Conservation (phyloP, 176 grass and related monocot species). For the Chrysopogon serrulatus region DNA sequence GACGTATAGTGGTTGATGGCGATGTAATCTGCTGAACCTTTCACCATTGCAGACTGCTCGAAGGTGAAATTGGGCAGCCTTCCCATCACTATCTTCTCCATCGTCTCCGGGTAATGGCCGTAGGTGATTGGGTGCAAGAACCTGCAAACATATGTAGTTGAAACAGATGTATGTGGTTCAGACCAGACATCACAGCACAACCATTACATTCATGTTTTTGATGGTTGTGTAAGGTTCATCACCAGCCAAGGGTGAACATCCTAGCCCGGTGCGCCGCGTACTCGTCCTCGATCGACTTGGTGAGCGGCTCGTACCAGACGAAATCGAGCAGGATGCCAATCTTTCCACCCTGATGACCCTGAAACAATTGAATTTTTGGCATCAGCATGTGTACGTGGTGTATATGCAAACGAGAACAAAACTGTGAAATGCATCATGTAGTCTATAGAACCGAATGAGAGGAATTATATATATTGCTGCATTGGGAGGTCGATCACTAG, state of each 20-base stretch:
- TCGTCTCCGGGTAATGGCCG: slow-evolving; percentile 70
- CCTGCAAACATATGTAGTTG: slow-evolving; percentile 31
- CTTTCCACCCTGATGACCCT: slow-evolving; percentile 53
- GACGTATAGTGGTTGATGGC: slow-evolving; percentile 87
- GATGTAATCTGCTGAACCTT: slow-evolving; percentile 71
- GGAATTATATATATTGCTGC: too few species aligned
- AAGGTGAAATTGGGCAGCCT: slow-evolving; percentile 69
- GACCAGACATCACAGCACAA: too few species aligned
- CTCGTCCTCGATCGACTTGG: slow-evolving; percentile 45
- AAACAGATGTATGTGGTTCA: not conserved
- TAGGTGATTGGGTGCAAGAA: slow-evolving; percentile 85
- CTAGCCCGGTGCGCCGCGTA: slow-evolving; percentile 73
- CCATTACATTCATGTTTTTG: not conserved
- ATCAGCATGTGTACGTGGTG: too few species aligned
- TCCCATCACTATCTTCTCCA: slow-evolving; percentile 49
- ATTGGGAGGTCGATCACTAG: not conserved
- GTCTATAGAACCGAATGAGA: not conserved
- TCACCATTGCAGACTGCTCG: slow-evolving; percentile 62
- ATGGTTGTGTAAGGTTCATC: not conserved
- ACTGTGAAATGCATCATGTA: not conserved
- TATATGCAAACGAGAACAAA: not conserved
- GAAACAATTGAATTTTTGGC: too few species aligned
- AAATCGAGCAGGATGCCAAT: slow-evolving; percentile 95
- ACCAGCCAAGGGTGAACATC: slow-evolving; percentile 92
- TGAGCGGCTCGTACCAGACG: slow-evolving; percentile 78